Conservation (phyloP, 805 yeast genomes). For the Candida ipomoeae region DNA sequence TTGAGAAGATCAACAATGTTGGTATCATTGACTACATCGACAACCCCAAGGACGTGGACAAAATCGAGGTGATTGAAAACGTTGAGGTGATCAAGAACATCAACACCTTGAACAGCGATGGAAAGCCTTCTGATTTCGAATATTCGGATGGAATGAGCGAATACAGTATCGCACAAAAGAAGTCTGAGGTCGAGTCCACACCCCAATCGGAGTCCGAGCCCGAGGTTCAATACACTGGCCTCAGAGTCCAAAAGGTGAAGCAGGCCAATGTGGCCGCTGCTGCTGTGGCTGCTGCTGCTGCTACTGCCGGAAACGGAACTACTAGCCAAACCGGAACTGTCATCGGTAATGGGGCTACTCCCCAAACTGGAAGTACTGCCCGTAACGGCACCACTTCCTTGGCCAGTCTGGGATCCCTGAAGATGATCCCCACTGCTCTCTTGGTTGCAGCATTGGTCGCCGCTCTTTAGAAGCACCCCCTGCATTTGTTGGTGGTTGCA, state of each 20-base stretch:
- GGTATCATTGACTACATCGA: neutral
- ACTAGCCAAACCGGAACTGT: neutral
- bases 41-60: neutral
- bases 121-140: neutral
- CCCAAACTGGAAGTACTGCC: neutral
- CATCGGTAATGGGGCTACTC: neutral
- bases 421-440: neutral
- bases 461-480: neutral
- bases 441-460: neutral
- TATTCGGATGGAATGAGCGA: neutral
- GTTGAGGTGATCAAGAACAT: neutral
- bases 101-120: neutral
- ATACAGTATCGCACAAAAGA: neutral
- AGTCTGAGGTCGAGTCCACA: neutral
- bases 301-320: neutral
- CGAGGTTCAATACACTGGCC: neutral
- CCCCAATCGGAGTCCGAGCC: neutral
- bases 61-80: neutral
- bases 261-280: neutral
- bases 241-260: neutral
- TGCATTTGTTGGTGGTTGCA: neutral
- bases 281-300: neutral
- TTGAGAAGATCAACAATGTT: slow-evolving; percentile 2
- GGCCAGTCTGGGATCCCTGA: neutral
- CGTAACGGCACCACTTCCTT: neutral